Percentiles rank a stretch among this genome's conserved stretches.
These are phyloP conservation scores for Mucuna pruriens DNA, from an alignment of 306 rosid species.

Conservation along the genomic window DNA sequence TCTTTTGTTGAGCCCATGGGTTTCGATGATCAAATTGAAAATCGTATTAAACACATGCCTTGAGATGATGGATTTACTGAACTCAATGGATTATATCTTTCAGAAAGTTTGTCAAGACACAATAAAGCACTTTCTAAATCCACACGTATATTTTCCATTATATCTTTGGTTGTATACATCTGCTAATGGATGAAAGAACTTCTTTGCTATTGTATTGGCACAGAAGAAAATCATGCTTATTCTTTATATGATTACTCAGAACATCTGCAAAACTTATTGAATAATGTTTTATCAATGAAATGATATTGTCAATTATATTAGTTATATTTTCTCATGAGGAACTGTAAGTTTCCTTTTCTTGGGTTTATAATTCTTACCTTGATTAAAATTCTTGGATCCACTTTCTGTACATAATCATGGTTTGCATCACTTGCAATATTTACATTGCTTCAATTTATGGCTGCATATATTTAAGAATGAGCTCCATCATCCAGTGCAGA, in stretches of 20 bases:
- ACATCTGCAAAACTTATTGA: conserved; percentile 10
- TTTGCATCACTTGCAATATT: conserved; percentile 29
- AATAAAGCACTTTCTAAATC: background rate
- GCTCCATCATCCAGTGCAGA: conserved; percentile 73
- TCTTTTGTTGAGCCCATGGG: background rate
- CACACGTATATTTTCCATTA: background rate
- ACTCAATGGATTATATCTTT: conserved; percentile 16
- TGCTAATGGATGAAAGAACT: conserved; percentile 17
- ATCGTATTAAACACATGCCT: background rate
- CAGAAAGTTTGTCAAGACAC: background rate
- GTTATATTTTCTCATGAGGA: conserved; percentile 21
- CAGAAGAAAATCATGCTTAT: background rate
- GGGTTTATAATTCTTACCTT: conserved; percentile 7
- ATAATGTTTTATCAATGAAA: background rate
- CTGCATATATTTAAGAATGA: conserved; percentile 48
- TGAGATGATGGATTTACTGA: conserved; percentile 10
- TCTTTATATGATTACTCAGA: conserved; percentile 22
- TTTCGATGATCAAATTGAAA: conserved; percentile 2
- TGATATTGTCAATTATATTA: background rate
- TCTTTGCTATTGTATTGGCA: background rate
- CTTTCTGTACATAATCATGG: background rate
- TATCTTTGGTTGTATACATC: background rate
- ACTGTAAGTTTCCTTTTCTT: conserved; percentile 9
- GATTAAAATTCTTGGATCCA: conserved; percentile 18
- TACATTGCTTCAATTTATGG: conserved; percentile 35